Percentiles rank a stretch among this genome's conserved stretches.
Evolutionary conservation across 1,284 basidiomycete genomes (phyloP).

Genomic region (Puccinia hordei): DNA sequence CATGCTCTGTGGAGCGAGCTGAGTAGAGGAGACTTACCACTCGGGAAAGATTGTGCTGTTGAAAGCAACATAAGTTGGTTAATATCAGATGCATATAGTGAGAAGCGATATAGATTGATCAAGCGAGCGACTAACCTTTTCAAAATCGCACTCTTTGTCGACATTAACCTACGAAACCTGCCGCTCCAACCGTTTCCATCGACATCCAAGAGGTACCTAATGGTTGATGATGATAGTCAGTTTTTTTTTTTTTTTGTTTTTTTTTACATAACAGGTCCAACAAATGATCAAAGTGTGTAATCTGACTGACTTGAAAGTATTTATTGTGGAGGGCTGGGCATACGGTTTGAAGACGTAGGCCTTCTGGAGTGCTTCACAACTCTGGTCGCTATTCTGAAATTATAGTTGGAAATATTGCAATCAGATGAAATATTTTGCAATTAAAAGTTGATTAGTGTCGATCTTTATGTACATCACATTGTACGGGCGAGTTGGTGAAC

Average conservation of each 20-base stretch:
- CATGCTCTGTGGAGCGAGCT: neutral
- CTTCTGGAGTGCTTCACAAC: conserved; percentile 58
- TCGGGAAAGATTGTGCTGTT: conserved; percentile 56
- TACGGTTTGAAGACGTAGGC: conserved; percentile 58
- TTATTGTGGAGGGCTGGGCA: neutral
- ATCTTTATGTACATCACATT: conserved; percentile 58
- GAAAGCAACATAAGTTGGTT: conserved; percentile 54
- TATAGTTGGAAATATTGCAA: neutral
- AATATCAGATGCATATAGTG: neutral
- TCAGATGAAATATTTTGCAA: neutral
- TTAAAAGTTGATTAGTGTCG: neutral
- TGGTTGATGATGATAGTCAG: neutral
- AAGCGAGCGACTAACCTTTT: conserved; percentile 55
- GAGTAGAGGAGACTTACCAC: conserved; percentile 52
- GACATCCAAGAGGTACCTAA: conserved; percentile 59
- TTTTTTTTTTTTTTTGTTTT: too few species aligned
- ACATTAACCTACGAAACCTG: conserved; percentile 55
- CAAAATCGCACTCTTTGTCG: conserved; percentile 52
- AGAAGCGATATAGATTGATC: neutral
- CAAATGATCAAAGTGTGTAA: neutral
- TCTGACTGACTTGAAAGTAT: conserved; percentile 4
- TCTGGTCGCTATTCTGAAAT: conserved; percentile 56
- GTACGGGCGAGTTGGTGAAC: conserved; percentile 55
- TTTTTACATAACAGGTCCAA: too few species aligned
- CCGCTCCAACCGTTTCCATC: conserved; percentile 63